These are phyloP conservation scores for Cyclotella distinguenda DNA, from an alignment of 108 stramenopile genomes.

Conservation along the genomic window DNA sequence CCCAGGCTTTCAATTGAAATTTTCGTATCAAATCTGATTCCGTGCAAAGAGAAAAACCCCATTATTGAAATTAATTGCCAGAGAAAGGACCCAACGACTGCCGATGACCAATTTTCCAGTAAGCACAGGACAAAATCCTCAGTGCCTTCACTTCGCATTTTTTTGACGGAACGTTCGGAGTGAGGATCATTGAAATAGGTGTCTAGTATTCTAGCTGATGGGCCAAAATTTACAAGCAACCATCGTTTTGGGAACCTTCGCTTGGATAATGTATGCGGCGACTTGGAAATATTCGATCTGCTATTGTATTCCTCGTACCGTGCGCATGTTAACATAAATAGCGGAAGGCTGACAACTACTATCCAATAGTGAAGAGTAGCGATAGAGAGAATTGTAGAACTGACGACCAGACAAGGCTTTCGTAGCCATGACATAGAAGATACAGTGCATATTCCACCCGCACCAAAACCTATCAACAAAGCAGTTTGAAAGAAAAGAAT, in stretches of 20 bases:
- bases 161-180: background rate
- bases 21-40: background rate
- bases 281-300: background rate
- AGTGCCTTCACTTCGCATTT: slow-evolving; percentile 17
- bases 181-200: slow-evolving; percentile 20
- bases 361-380: slow-evolving; percentile 34
- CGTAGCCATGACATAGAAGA: background rate
- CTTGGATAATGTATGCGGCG: background rate
- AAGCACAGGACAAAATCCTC: slow-evolving; percentile 53
- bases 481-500: slow-evolving; percentile 19
- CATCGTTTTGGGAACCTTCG: background rate
- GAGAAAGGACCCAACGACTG: slow-evolving; percentile 36
- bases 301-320: slow-evolving; percentile 1
- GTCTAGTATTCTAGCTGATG: slow-evolving; percentile 13
- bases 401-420: slow-evolving; percentile 13
- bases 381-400: slow-evolving; percentile 5
- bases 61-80: slow-evolving; percentile 14
- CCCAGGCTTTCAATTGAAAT: background rate
- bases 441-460: background rate
- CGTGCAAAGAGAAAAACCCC: background rate
- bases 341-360: slow-evolving; percentile 27
- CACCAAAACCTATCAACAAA: slow-evolving; percentile 17
- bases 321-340: slow-evolving; percentile 28
- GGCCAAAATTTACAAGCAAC: slow-evolving; percentile 2
- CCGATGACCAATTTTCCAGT: slow-evolving; percentile 66